A percentile compares a stretch with the other conserved stretches of the same genome.
phyloP scores from a whole-genome alignment of 208 protist genomes.

The Histomonas meleagridis region DNA sequence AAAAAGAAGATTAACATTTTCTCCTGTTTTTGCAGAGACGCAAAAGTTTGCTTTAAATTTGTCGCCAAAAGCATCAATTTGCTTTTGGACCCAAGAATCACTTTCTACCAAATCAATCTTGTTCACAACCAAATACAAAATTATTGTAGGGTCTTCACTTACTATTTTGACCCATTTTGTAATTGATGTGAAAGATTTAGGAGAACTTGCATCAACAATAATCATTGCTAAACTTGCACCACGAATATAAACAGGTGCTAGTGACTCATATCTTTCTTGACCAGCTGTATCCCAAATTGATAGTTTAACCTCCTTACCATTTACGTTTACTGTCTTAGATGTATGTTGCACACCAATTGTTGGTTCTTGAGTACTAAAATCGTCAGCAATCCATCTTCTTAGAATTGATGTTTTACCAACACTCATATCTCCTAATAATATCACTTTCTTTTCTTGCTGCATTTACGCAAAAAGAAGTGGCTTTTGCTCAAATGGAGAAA shows the following conservation, averaged over 20 bases:
- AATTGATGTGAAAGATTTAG: background rate
- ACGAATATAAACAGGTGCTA: background rate
- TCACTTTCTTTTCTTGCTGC: background rate
- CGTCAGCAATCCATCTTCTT: background rate
- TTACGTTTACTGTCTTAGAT: background rate
- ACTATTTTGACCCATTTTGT: background rate
- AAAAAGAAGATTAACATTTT: too few relatives aligned
- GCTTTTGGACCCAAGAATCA: too few relatives aligned
- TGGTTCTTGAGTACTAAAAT: background rate
- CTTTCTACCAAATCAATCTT: background rate
- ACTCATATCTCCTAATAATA: background rate
- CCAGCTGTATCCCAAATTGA: background rate
- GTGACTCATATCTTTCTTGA: background rate
- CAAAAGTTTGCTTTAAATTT: too few relatives aligned
- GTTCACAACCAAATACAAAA: background rate
- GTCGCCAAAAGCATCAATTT: too few relatives aligned
- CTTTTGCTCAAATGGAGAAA: too few relatives aligned
- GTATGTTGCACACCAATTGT: background rate
- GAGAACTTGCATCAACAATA: conserved; percentile 1
- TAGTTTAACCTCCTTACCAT: background rate
- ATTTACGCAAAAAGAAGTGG: too few relatives aligned
- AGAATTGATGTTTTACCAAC: background rate
- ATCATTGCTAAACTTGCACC: background rate
- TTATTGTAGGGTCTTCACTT: background rate
- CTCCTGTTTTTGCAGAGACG: too few relatives aligned